A percentile compares a stretch with the other conserved stretches of the same genome.
Evolutionary conservation across 305 asterid genomes (phyloP).

Genomic region (Euphrasia arctica): DNA sequence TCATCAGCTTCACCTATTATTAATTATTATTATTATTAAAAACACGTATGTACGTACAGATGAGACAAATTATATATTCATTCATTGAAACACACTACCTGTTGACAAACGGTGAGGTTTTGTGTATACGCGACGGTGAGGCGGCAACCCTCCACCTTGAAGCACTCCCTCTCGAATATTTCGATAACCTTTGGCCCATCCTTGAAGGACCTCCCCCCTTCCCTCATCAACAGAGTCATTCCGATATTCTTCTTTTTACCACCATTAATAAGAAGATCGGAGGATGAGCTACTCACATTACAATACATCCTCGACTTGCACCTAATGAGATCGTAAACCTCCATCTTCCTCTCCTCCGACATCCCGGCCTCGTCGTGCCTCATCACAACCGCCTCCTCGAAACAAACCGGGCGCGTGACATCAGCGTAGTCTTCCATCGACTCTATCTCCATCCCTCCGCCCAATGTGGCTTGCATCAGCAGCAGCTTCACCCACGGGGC

Average conservation of each 20-base stretch:
- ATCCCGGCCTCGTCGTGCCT: constrained; percentile 50
- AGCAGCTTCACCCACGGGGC: constrained; percentile 49
- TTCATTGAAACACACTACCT: no score
- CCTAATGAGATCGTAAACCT: constrained; percentile 42
- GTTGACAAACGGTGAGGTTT: constrained; percentile 54
- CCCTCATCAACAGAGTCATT: constrained; percentile 51
- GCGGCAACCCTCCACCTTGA: constrained; percentile 44
- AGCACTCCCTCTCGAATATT: constrained; percentile 37
- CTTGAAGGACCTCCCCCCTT: constrained; percentile 50
- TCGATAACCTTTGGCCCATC: constrained; percentile 39
- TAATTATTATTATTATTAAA: no score
- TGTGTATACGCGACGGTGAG: constrained; percentile 48
- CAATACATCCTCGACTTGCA: constrained; percentile 52
- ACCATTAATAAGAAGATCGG: no score
- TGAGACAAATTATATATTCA: no score
- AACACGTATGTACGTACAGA: no score
- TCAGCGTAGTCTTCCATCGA: constrained; percentile 28
- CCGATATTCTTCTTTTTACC: constrained; percentile 11
- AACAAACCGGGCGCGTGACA: constrained; percentile 32
- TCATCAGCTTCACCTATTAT: constrained; percentile 48
- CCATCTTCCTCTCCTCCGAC: constrained; percentile 40
- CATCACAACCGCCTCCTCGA: constrained; percentile 60
- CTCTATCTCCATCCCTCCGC: constrained; percentile 15
- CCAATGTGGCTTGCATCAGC: constrained; percentile 28
- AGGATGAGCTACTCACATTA: constrained; percentile 22